Evolutionary conservation across 495 filamentous ascomycete species (phyloP), one percentile per base, ranked within the genome.

Genomic region (Endocarpon pusillum): DNA sequence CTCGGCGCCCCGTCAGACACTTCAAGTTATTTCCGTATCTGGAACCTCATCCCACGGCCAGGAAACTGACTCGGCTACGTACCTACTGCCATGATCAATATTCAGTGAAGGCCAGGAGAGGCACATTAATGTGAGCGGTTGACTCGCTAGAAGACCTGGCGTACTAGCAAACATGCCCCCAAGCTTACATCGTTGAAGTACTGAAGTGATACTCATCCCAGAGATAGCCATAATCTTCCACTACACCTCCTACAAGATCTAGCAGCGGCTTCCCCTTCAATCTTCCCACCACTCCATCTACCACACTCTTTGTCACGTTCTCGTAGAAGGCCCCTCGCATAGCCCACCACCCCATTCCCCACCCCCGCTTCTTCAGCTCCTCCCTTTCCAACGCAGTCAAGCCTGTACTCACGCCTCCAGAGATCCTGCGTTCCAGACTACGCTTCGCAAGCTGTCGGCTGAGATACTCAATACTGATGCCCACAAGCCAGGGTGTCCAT

Each of bases 151-250:
- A n/a, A n/a, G n/a, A n/a, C n/a, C n/a, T n/a, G n/a, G n/a, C n/a
- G n/a, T n/a, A n/a, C n/a, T n/a, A n/a, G n/a, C n/a, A n/a, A n/a
- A n/a, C n/a, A n/a, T n/a, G n/a, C n/a, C n/a, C n/a, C n/a, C n/a
- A 30, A 22, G 40, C 34, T 58, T 42, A 82, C 38, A 80, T 44
- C 1, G 75, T 81, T 17, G 75, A 69, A 8, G 75, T 79, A 8
- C 73, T 66, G 53, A 96, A 96, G 55, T 97, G 87, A 48, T 92
- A 96, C 34, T 92, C 81, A 57, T 94, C 87, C 89, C 89, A 97
- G 11, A 97, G 62, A 48, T 89, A 94, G 49, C 91, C 81, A 45
- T 96, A 96, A 48, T 97, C 91, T 51, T 92, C 86, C 36, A 96
- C 46, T 16, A 97, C 68, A 34, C 75, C 84, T 1, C 70, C 73